phyloP scores from a whole-genome alignment of 129 eudicot species.

The Flaveria sonorensis region DNA sequence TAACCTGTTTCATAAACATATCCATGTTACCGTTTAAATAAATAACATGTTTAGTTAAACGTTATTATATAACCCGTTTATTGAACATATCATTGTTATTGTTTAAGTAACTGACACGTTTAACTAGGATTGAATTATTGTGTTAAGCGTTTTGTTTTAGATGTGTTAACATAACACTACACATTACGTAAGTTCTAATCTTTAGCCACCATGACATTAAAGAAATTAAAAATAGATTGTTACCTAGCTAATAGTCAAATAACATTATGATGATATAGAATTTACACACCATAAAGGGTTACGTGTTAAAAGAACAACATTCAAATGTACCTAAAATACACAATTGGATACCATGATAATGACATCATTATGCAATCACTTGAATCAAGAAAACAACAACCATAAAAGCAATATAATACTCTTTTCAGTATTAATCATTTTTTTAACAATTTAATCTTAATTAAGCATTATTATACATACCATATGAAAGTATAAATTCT shows the following conservation, averaged over 20 bases:
- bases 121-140: no score
- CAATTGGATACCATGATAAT: slow-evolving; percentile 27
- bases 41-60: not conserved
- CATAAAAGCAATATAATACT: not conserved
- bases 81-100: no score
- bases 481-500: not conserved
- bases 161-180: no score
- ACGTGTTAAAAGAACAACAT: slow-evolving; percentile 15
- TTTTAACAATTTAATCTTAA: no score
- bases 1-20: not conserved
- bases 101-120: no score
- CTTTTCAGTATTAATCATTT: no score
- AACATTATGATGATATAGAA: slow-evolving; percentile 1
- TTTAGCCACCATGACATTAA: not conserved
- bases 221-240: not conserved
- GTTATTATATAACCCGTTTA: no score
- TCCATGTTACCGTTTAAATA: not conserved
- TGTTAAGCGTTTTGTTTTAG: no score
- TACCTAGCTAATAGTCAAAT: not conserved
- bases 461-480: not conserved
- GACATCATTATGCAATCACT: slow-evolving; percentile 28
- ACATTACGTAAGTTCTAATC: no score
- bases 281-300: not conserved
- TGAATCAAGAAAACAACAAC: slow-evolving; percentile 3
- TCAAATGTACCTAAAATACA: slow-evolving; percentile 3